A percentile compares a stretch with the other conserved stretches of the same genome.
Conservation (phyloP, 176 grass and related monocot species). For the Hordeum vulgare region MorexV3_pseudomolecules_assembly NC_058518.1:288509625-288510124, state of each 20-base stretch:
- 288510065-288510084: not conserved
- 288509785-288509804: not conserved
- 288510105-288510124: not conserved
- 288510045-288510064: slow-evolving; percentile 84
- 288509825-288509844: not conserved
- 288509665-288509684: not conserved
- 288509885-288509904: not conserved
- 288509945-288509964: not conserved
- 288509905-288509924: not conserved
- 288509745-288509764: not conserved
- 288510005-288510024: slow-evolving; percentile 63
- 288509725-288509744: not conserved
- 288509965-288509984: slow-evolving; percentile 59
- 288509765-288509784: not conserved
- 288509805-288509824: not conserved
- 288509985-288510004: slow-evolving; percentile 65
- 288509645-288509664: not conserved
- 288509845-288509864: not conserved
- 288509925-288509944: not conserved
- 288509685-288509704: not conserved
- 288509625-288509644: not conserved
- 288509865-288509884: not conserved
- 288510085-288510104: not conserved
- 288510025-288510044: slow-evolving; percentile 70
- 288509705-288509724: not conserved